phyloP scores from a whole-genome alignment of 176 grass and related monocot genomes.

The Zea mays region Zm-B73-REFERENCE-NAM-5.0 NC_050104.1:76411501-76412000 shows the following conservation, averaged over 20 bases:
- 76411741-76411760: not conserved
- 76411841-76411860: not conserved
- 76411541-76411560: not conserved
- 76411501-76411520: slow-evolving; percentile 26
- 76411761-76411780: not conserved
- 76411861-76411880: not conserved
- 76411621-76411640: slow-evolving; percentile 1
- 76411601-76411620: not conserved
- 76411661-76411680: not conserved
- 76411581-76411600: not conserved
- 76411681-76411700: not conserved
- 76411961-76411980: not conserved
- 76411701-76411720: not conserved
- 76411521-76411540: not conserved
- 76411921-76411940: not conserved
- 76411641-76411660: not conserved
- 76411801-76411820: not conserved
- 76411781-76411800: not conserved
- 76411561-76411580: not conserved
- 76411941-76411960: not conserved
- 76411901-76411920: not conserved
- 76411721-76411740: slow-evolving; percentile 10
- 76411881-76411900: not conserved
- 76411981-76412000: slow-evolving; percentile 5
- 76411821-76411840: not conserved